A percentile compares a stretch with the other conserved stretches of the same genome.
Conservation (phyloP, 1,139 yeast genomes). For the Yamadazyma triangularis region DNA sequence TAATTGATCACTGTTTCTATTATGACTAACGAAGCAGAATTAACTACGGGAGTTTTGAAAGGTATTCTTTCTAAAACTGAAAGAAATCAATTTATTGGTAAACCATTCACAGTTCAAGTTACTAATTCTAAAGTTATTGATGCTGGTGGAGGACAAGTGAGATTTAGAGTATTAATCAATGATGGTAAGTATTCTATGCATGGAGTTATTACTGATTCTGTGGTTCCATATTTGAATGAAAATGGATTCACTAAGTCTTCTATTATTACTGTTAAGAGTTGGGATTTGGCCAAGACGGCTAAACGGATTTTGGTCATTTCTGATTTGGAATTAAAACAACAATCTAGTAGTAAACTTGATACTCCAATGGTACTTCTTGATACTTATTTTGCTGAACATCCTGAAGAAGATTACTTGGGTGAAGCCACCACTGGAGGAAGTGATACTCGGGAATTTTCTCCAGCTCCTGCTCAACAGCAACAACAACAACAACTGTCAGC, state of each 20-base stretch:
- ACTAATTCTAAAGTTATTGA: neutral
- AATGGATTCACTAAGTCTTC: conserved; percentile 36
- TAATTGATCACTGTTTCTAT: neutral
- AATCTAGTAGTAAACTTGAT: conserved; percentile 35
- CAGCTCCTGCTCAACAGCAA: conserved; percentile 4
- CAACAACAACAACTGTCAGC: conserved; percentile 1
- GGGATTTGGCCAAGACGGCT: conserved; percentile 43
- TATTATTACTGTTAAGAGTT: conserved; percentile 35
- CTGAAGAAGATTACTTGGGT: conserved; percentile 42
- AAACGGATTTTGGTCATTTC: conserved; percentile 55
- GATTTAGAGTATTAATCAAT: conserved; percentile 54
- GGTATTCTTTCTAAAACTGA: conserved; percentile 17
- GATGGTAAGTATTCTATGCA: conserved; percentile 65
- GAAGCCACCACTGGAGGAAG: conserved; percentile 8
- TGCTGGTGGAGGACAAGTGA: conserved; percentile 6
- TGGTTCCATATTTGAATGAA: conserved; percentile 47
- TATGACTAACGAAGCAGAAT: conserved; percentile 5
- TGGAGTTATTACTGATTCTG: conserved; percentile 60
- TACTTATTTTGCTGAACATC: conserved; percentile 50
- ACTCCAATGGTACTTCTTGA: conserved; percentile 37
- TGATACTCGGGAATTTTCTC: conserved; percentile 5
- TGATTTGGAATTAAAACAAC: conserved; percentile 44
- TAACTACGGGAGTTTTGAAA: conserved; percentile 18
- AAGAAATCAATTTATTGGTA: conserved; percentile 13
- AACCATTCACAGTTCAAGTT: conserved; percentile 24